phyloP scores from a whole-genome alignment of 2,329 filamentous ascomycete genomes.

The Ambrosiella beaveri region DNA sequence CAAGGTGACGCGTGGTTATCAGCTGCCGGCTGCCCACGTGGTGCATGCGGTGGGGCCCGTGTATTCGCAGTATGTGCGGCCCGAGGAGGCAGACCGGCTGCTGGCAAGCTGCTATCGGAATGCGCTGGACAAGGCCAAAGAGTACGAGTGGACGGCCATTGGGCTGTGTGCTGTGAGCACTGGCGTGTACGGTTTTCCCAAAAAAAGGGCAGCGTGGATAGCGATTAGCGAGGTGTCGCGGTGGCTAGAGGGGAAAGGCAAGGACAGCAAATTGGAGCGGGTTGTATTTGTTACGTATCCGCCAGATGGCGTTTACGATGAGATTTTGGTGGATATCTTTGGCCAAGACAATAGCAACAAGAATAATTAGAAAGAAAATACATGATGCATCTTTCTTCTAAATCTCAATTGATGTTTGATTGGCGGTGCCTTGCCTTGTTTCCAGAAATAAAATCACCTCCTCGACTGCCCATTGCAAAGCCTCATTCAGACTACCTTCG shows the following conservation, averaged over 20 bases:
- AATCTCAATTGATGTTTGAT: neutral
- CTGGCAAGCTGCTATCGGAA: slow-evolving; percentile 49
- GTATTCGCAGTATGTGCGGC: slow-evolving; percentile 30
- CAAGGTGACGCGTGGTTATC: slow-evolving; percentile 66
- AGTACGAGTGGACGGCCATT: slow-evolving; percentile 48
- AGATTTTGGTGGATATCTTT: slow-evolving; percentile 36
- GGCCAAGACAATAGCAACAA: neutral
- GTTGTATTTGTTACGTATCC: slow-evolving; percentile 84
- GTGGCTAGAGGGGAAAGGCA: slow-evolving; percentile 31
- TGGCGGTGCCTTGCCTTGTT: neutral
- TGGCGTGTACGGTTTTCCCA: slow-evolving; percentile 79
- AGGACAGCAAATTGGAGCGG: slow-evolving; percentile 37
- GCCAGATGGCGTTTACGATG: slow-evolving; percentile 57
- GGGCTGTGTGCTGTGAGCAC: slow-evolving; percentile 79
- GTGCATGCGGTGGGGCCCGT: slow-evolving; percentile 86
- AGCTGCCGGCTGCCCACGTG: slow-evolving; percentile 58
- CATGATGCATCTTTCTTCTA: neutral
- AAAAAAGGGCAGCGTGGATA: slow-evolving; percentile 49
- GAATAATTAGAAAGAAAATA: neutral
- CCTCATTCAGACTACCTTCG: slow-evolving; percentile 41
- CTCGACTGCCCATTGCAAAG: slow-evolving; percentile 52
- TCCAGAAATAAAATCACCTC: slow-evolving; percentile 27
- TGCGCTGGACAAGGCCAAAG: slow-evolving; percentile 54
- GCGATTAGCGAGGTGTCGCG: slow-evolving; percentile 43
- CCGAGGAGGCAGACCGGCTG: slow-evolving; percentile 28